phyloP scores from a whole-genome alignment of 2,329 filamentous ascomycete species.

The Penicillium brasilianum region DNA sequence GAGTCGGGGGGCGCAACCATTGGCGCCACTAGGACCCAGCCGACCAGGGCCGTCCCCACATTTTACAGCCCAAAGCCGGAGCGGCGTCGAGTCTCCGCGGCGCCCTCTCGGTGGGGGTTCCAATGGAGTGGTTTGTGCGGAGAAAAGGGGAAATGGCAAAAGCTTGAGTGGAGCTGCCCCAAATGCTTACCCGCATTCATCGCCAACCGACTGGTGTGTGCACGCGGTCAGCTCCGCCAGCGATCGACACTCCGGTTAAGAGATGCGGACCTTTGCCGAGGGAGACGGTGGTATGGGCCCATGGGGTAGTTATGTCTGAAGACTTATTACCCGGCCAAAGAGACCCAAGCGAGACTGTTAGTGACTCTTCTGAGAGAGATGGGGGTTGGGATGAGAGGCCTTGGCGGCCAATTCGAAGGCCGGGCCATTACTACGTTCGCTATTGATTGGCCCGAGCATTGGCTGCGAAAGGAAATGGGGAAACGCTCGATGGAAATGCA shows the following conservation, averaged over 20 bases:
- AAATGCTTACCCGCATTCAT: constrained; percentile 14
- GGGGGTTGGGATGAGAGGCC: not conserved
- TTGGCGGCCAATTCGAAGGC: too few relatives aligned
- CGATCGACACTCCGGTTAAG: not conserved
- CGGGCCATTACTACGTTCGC: not conserved
- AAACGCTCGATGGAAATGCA: not conserved
- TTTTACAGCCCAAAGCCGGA: constrained; percentile 6
- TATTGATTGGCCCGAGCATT: not conserved
- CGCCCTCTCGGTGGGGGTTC: constrained; percentile 7
- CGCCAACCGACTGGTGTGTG: not conserved
- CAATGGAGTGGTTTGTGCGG: constrained; percentile 14
- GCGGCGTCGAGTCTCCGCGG: constrained; percentile 3
- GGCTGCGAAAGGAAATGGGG: not conserved
- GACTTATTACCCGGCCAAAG: not conserved
- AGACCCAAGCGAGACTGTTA: not conserved
- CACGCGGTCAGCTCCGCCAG: not conserved
- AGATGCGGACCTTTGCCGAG: not conserved
- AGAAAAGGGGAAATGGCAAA: constrained; percentile 18
- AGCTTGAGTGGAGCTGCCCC: constrained; percentile 26
- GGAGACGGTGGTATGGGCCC: not conserved
- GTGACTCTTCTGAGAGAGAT: not conserved
- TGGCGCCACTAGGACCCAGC: constrained; percentile 9
- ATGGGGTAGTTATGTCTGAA: too few relatives aligned
- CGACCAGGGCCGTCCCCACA: constrained; percentile 6
- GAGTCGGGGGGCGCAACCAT: constrained; percentile 1